Evolutionary conservation across 2,329 filamentous ascomycete species (phyloP), one percentile per base, ranked within the genome.

Genomic region (Epichloe scottii): DNA sequence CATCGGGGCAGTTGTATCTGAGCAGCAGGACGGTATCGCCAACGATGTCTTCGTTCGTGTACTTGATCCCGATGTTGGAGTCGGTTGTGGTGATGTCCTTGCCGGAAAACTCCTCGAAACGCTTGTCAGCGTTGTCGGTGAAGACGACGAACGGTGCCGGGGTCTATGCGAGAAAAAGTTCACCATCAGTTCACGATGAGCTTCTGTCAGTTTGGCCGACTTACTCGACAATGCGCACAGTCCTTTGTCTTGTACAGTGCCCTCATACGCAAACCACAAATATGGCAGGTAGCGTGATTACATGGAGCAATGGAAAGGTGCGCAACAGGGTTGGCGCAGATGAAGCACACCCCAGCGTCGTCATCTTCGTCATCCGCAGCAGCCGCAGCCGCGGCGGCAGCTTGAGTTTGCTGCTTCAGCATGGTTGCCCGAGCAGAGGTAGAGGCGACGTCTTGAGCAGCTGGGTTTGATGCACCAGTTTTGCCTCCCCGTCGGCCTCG

Each of bases 221-320:
- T 59, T 76, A 90, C 87, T 63, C 93, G 78, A 66, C 93, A 98
- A 67, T 97, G 90, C n/a, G 90, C 87, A 68, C 93, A 98, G 57
- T 90, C 87, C 67, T 95, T 95, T 54, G 84, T 94, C 73, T 96
- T 97, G 71, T 97, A 98, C 43, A 98, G 72, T 1, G 91, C 93
- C 59, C 93, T 81, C 79, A 97, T 81, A 53, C 93, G 81, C 59
- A 98, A 71, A 10, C 89, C 85, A 67, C 93, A 98, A 57, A 97
- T 95, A 70, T 98, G 93, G 65, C 93, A 98, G 46, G 91, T 96
- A 52, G 87, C 80, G 70, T 98, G 93, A 67, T 96, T 97, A 70
- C 93, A 98, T 19, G 93, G 91, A 34, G 90, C 83, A 57, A 98
- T 82, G 10, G 90, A 86, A 60, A 88, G 83, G 71, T 97, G 89